phyloP scores from a whole-genome alignment of 192 early-diverging fungal species.

The Allomyces macrogynus region DNA sequence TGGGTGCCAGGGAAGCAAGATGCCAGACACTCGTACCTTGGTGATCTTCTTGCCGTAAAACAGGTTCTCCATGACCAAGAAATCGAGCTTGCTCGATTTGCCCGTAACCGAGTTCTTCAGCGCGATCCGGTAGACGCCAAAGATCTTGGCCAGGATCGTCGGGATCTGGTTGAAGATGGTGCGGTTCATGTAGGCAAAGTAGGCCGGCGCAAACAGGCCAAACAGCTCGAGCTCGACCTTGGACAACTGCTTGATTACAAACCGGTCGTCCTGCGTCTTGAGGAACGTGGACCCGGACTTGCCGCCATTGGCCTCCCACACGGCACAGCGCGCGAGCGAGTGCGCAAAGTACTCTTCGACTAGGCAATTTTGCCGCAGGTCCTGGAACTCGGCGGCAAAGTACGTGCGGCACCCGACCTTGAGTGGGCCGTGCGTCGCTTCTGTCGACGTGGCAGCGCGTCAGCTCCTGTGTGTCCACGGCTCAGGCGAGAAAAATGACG shows the following conservation, averaged over 20 bases:
- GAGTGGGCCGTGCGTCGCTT: constrained; percentile 51
- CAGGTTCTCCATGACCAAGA: constrained; percentile 89
- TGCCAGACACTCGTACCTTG: constrained; percentile 19
- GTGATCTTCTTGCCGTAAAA: constrained; percentile 68
- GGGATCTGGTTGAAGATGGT: constrained; percentile 55
- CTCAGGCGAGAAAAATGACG: neutral
- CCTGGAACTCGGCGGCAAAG: constrained; percentile 84
- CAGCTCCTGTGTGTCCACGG: too few species aligned
- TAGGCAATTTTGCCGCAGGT: constrained; percentile 58
- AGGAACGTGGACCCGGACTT: constrained; percentile 82
- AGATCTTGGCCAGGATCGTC: constrained; percentile 69
- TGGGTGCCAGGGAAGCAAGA: neutral
- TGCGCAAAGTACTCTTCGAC: constrained; percentile 65
- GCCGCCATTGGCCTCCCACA: constrained; percentile 67
- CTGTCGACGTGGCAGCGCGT: neutral
- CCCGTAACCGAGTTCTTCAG: constrained; percentile 67
- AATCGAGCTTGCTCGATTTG: constrained; percentile 68
- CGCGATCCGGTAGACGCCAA: constrained; percentile 79
- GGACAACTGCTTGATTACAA: constrained; percentile 78
- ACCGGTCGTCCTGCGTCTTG: constrained; percentile 76
- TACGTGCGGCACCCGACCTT: constrained; percentile 75
- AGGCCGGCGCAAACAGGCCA: constrained; percentile 69
- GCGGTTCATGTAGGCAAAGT: constrained; percentile 69
- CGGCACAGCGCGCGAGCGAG: constrained; percentile 67
- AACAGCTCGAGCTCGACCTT: constrained; percentile 70